These are phyloP conservation scores for Yarrowia bubula DNA, from an alignment of 805 yeast genomes.

Conservation along the genomic window DNA sequence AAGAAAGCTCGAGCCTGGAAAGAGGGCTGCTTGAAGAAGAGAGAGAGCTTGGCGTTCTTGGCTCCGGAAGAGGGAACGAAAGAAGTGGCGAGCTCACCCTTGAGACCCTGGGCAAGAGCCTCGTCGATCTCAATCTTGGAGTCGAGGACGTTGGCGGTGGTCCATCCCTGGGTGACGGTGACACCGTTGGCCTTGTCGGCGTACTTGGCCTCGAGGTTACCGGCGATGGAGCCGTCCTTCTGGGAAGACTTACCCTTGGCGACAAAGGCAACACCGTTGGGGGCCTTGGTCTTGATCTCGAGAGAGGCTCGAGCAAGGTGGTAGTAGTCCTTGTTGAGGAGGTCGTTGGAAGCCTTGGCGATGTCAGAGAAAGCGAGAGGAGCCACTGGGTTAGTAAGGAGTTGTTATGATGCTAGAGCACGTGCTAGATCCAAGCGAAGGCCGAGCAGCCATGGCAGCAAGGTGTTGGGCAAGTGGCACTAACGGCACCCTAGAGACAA, in stretches of 20 bases:
- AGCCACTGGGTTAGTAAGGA: slow-evolving; percentile 48
- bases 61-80: slow-evolving; percentile 77
- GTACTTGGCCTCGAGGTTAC: slow-evolving; percentile 87
- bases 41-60: slow-evolving; percentile 85
- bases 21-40: slow-evolving; percentile 87
- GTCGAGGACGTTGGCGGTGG: slow-evolving; percentile 85
- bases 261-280: slow-evolving; percentile 93
- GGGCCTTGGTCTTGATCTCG: slow-evolving; percentile 89
- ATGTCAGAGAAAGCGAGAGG: slow-evolving; percentile 93
- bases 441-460: no score
- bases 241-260: slow-evolving; percentile 85
- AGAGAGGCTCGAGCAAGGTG: slow-evolving; percentile 84
- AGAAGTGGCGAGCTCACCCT: slow-evolving; percentile 84
- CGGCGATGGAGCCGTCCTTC: slow-evolving; percentile 78
- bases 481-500: no score
- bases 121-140: slow-evolving; percentile 92
- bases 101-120: slow-evolving; percentile 91
- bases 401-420: slow-evolving; percentile 3
- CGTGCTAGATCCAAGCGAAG: background rate
- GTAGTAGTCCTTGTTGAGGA: slow-evolving; percentile 88
- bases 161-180: slow-evolving; percentile 96
- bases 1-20: slow-evolving; percentile 93
- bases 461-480: no score
- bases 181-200: slow-evolving; percentile 90
- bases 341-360: slow-evolving; percentile 86